Evolutionary conservation across 1,139 yeast species (phyloP), one percentile per base, ranked within the genome.

Genomic region (Taphrina pruni): DNA sequence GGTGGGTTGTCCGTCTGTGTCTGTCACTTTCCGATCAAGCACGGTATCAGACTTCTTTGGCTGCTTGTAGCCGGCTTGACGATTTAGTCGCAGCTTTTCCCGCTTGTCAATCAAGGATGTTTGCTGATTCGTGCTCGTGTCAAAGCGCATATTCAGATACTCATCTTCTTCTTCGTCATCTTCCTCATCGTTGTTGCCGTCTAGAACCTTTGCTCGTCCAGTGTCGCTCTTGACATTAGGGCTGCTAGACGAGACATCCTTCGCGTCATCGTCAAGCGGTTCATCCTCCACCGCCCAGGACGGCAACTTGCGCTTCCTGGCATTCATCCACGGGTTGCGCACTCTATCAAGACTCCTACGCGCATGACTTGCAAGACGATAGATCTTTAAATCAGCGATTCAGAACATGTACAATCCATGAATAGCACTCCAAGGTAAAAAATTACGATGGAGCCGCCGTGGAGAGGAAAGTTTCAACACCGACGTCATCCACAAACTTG

Each of bases 101-200:
- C 60, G 8, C 46, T 62, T 32, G 8, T 43, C 35, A 8, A 54
- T 54, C 35, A 35, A 17, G 45, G 58, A 54, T 20, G 45, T 54
- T 43, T n/a, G 21, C 7, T 35, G 58, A 35, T 12, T 54, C 21
- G 70, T 55, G 2, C 60, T 20, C 48, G 70, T 73, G n/a, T 67
- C 60, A 20, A 76, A 68, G 11, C 56, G 67, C 78, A 77, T 76
- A 5, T 74, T 73, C 76, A 77, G 72, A 69, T 77, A 77, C 60
- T 77, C 78, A 6, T 76, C 78, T 17, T 73, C 75, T 17, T 26
- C 32, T 26, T 4, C 32, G 32, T 26, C 32, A 26, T 26, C 4
- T 26, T 26, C 32, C 4, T 26, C 32, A 8, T 73, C 75, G 35
- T 64, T 70, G 12, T 65, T 69, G n/a, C 14, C 48, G 7, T 38